Percentiles rank a stretch among this genome's conserved stretches.
Conservation (phyloP, 23 red algal species). For the Cyanidioschyzon merolae region DNA sequence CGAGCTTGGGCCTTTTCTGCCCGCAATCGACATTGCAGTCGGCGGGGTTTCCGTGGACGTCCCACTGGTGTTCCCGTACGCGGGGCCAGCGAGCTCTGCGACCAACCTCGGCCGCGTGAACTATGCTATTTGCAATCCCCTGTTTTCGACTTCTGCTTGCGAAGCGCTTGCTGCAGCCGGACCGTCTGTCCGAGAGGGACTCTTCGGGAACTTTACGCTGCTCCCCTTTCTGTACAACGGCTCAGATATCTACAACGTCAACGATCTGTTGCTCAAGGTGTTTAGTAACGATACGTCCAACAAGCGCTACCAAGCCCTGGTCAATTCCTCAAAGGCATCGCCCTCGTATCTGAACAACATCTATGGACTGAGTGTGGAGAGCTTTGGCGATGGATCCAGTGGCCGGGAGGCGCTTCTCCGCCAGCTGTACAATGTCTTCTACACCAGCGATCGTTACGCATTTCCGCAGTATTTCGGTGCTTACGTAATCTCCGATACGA, state of each 20-base stretch:
- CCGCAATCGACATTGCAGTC: neutral
- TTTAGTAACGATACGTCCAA: neutral
- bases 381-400: neutral
- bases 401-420: neutral
- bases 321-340: neutral
- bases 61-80: constrained; percentile 7
- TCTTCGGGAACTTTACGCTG: constrained; percentile 18
- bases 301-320: neutral
- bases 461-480: constrained; percentile 25
- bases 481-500: constrained; percentile 10
- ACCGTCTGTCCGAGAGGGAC: neutral
- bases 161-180: neutral
- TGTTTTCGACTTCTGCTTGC: neutral
- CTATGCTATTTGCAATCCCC: constrained; percentile 4
- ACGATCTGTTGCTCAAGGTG: neutral
- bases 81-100: neutral
- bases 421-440: constrained; percentile 12
- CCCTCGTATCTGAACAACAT: constrained; percentile 11
- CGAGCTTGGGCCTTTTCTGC: neutral
- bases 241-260: neutral
- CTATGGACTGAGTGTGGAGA: neutral
- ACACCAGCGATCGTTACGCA: constrained; percentile 3
- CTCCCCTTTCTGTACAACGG: constrained; percentile 12
- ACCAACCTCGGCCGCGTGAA: neutral
- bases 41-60: neutral